phyloP scores from a whole-genome alignment of 352 stramenopile genomes.

The Halophytophthora polymorphica region DNA sequence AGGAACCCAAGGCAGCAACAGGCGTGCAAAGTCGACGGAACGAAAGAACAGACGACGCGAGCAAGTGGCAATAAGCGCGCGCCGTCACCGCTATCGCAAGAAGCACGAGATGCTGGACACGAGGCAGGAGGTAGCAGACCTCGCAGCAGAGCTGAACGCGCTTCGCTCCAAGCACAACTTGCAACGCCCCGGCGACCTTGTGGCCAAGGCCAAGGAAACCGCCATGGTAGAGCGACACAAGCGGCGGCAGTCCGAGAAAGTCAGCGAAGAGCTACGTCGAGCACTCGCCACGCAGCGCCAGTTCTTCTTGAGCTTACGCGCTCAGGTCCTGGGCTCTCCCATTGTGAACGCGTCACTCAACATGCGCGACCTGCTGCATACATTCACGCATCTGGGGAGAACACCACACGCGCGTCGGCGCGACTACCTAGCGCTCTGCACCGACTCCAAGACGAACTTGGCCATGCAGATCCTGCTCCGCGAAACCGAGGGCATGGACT shows the following conservation, averaged over 20 bases:
- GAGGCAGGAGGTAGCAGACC: constrained; percentile 29
- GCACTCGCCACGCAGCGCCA: constrained; percentile 45
- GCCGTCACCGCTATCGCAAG: constrained; percentile 28
- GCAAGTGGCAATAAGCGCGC: constrained; percentile 21
- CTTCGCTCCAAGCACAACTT: constrained; percentile 33
- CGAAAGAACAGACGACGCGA: constrained; percentile 16
- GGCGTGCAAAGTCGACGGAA: constrained; percentile 10
- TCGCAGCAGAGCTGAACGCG: constrained; percentile 27
- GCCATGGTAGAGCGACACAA: constrained; percentile 31
- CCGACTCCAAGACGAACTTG: constrained; percentile 45
- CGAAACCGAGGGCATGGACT: constrained; percentile 39
- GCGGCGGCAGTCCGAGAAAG: constrained; percentile 24
- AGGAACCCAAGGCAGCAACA: background rate
- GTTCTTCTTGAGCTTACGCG: constrained; percentile 41
- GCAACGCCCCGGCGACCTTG: constrained; percentile 15
- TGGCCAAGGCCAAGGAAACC: constrained; percentile 30
- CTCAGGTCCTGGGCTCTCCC: constrained; percentile 24
- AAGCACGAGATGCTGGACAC: constrained; percentile 44
- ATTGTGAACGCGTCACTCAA: constrained; percentile 36
- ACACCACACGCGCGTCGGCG: constrained; percentile 32
- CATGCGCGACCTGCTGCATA: constrained; percentile 51
- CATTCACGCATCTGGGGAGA: constrained; percentile 45
- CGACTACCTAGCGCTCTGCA: constrained; percentile 45
- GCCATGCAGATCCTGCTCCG: constrained; percentile 46
- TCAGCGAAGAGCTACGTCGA: constrained; percentile 49